A percentile compares a stretch with the other conserved stretches of the same genome.
Evolutionary conservation across 495 filamentous ascomycete genomes (phyloP).

Genomic region (Penicillium cataractarum): DNA sequence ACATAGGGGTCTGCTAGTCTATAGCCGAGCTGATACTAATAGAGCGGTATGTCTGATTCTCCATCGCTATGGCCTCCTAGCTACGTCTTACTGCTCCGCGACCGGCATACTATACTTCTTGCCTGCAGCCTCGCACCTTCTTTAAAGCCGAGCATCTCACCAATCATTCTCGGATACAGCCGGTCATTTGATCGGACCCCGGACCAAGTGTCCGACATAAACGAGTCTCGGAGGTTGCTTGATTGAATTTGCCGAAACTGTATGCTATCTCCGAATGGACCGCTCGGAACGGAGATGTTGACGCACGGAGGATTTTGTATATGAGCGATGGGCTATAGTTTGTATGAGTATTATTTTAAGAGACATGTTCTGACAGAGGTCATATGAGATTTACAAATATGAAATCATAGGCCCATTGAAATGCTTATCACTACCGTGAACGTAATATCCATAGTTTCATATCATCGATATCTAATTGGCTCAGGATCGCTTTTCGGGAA

Average conservation of each 20-base stretch:
- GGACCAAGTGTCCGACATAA: neutral
- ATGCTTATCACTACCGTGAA: conserved; percentile 18
- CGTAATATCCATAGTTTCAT: conserved; percentile 30
- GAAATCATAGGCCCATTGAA: conserved; percentile 15
- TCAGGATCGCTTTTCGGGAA: conserved; percentile 22
- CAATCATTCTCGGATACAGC: neutral
- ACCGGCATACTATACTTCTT: conserved; percentile 1
- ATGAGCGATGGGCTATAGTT: neutral
- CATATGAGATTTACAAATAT: neutral
- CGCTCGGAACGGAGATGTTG: neutral
- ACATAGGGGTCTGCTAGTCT: neutral
- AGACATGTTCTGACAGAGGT: neutral
- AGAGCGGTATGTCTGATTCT: neutral
- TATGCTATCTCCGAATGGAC: neutral
- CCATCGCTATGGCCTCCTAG: neutral
- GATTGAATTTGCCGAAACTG: conserved; percentile 1
- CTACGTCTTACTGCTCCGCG: neutral
- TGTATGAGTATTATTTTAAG: neutral
- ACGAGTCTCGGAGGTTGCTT: neutral
- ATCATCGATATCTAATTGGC: conserved; percentile 30
- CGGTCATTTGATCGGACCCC: conserved; percentile 10
- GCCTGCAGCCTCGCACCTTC: too few species aligned
- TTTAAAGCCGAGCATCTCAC: neutral
- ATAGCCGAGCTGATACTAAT: neutral
- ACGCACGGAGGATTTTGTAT: neutral